Evolutionary conservation across 139 green algal genomes (phyloP), one percentile per base, ranked within the genome.

Genomic region (Zygnema cylindricum): DNA sequence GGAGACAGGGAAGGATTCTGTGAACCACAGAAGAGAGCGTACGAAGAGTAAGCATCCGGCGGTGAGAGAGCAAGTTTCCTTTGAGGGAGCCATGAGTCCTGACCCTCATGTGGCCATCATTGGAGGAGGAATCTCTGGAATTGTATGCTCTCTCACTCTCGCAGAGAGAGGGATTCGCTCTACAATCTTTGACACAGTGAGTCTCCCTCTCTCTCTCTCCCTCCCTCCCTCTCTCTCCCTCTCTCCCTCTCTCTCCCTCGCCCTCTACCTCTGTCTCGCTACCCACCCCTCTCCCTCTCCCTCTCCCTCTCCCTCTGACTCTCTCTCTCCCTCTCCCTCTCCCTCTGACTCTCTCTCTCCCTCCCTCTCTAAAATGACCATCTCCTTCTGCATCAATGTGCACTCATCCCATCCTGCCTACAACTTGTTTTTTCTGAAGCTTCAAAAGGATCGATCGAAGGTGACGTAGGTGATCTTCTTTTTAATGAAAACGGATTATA

Each of bases 181-280:
- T 43, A 86, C 90, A 0, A 91, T 96, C 55, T 96, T 96, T 69
- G 94, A 96, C 90, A 96, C 94, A 0, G 94, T 87, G 36, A 22
- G 82, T 21, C 32, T 49, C 83, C 30, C 30, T 32, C 49, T 43
- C 11, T 30, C 83, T 88, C 42, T 86, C 79, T 36, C 42, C 30
- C 42, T 81, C 39, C 43, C 42, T 36, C 79, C 76, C 79, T 79
- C 42, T 33, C 79, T 86, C 42, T 36, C n/a, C 43, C 79, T 81
- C 79, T 79, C 42, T 30, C 79, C 30, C 79, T 36, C 42, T 79
- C 42, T 36, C 79, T 21, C n/a, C n/a, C n/a, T n/a, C n/a, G n/a
- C n/a, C n/a, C n/a, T n/a, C n/a, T n/a, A n/a, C n/a, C n/a, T n/a
- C n/a, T n/a, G n/a, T n/a, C n/a, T n/a, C n/a, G n/a, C n/a, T n/a